Base-by-base conservation (phyloP, 2,329 filamentous ascomycete genomes). In the Paecilomyces sp. region DNA sequence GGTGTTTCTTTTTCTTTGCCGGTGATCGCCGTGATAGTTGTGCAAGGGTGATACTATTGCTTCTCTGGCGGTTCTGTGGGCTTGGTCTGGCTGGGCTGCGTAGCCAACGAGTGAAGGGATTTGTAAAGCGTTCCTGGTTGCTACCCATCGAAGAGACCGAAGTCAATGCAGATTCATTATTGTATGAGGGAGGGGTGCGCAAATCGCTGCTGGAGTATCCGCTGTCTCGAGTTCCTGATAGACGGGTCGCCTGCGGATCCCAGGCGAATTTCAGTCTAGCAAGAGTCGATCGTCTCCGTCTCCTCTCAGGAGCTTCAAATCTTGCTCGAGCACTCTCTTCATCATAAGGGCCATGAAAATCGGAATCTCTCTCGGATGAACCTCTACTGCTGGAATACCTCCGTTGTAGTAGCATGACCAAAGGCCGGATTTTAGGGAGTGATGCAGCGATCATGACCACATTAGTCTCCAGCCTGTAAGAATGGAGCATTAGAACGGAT, bases 391-490 rank as follows among this genome's bases (percentile, higher is more conserved):
- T 54, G 22, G 41, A 47, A 47, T 15, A 30, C 51, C 25, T 12
- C 13, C 60, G 57, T 24, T 53, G 54, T 13, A 50, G 28, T 1
- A 59, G 4, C 7, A 61, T 28, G 34, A 41, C 1, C 18, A 61
- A 30, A 8, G 59, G 57, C 12, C 59, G 57, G 41, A 62, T 55
- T 33, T 62, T 62, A 31, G 61, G 31, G 13, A 61, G 24, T 22
- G 61, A 62, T n/a, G 57, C 51, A 15, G 57, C 58, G 31, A 61
- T 57, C 13, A 62, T 62, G 22, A 62, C 56, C 11, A 59, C 54
- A 18, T 59, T 56, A 50, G 58, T 61, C 30, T 61, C 59, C 9
- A 59, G 34, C 22, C 61, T 62, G n/a, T n/a, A 33, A 55, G 24
- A 36, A 13, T n/a, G 5, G 4, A 13, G 28, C 34, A 55, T 31